phyloP scores from a whole-genome alignment of 2,329 filamentous ascomycete genomes.

The Graphilbum sp. region DNA sequence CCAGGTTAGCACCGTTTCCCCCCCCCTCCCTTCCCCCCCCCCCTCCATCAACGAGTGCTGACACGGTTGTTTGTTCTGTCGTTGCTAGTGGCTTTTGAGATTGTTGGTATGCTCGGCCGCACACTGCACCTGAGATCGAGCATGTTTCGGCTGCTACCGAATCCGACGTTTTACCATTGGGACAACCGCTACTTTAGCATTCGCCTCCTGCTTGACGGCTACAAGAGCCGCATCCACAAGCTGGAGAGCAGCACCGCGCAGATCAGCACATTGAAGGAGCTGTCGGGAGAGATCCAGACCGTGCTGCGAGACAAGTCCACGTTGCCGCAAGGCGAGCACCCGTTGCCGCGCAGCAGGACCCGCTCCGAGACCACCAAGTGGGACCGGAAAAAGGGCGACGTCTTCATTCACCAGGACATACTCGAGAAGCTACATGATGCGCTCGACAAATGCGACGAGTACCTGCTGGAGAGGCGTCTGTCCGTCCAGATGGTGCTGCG shows the following conservation, averaged over 20 bases:
- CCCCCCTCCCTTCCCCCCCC: neutral
- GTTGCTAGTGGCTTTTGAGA: constrained; percentile 34
- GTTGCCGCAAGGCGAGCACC: too few species aligned
- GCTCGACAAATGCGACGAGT: constrained; percentile 24
- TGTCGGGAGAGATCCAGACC: neutral
- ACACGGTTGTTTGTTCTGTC: neutral
- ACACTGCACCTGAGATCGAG: constrained; percentile 31
- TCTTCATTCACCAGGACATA: constrained; percentile 17
- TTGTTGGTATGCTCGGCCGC: constrained; percentile 39
- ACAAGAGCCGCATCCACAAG: constrained; percentile 15
- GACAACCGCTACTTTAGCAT: constrained; percentile 31
- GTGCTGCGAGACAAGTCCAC: too few species aligned
- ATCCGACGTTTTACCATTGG: constrained; percentile 39
- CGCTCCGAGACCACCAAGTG: neutral
- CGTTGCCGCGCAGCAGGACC: too few species aligned
- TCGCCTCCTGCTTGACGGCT: constrained; percentile 24
- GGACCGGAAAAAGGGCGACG: constrained; percentile 2
- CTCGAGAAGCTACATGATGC: constrained; percentile 23
- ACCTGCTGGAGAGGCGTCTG: constrained; percentile 18
- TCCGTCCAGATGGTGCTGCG: constrained; percentile 29
- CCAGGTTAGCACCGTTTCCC: constrained; percentile 22
- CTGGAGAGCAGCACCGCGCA: constrained; percentile 3
- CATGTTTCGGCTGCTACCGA: constrained; percentile 37
- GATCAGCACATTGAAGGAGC: constrained; percentile 4
- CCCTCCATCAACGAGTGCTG: too few species aligned